Percentiles rank a stretch among this genome's conserved stretches.
Conservation (phyloP, 345 rosid species). For the Chamaenerion angustifolium region DNA sequence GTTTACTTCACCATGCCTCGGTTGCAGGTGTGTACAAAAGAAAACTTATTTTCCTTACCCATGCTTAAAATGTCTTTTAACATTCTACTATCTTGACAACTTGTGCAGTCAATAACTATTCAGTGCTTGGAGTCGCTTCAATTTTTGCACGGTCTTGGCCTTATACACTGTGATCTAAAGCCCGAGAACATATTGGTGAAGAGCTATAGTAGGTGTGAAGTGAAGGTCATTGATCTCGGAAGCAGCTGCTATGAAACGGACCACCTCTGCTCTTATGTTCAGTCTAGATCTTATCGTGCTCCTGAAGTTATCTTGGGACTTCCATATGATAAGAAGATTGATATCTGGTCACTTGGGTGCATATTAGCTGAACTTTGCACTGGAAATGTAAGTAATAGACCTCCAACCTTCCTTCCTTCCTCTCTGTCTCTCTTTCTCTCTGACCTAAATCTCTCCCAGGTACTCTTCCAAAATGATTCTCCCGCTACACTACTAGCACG, state of each 20-base stretch:
- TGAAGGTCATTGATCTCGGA: constrained; percentile 98
- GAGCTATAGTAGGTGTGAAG: constrained; percentile 97
- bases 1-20: constrained; percentile 99
- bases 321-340: constrained; percentile 93
- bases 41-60: constrained; percentile 9
- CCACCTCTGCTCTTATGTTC: constrained; percentile 95
- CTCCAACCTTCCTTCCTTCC: neutral
- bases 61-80: constrained; percentile 5
- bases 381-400: constrained; percentile 67
- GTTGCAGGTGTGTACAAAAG: constrained; percentile 54
- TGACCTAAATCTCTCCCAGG: constrained; percentile 24
- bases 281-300: constrained; percentile 97
- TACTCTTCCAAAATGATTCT: constrained; percentile 97
- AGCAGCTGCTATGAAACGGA: constrained; percentile 99
- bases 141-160: constrained; percentile 91
- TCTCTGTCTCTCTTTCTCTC: no score
- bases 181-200: constrained; percentile 94
- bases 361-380: constrained; percentile 96
- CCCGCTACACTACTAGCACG: constrained; percentile 89
- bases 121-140: constrained; percentile 96
- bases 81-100: constrained; percentile 10
- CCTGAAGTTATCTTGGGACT: constrained; percentile 95
- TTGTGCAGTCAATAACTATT: constrained; percentile 82
- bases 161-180: constrained; percentile 93
- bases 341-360: constrained; percentile 98